Base-by-base conservation (phyloP, 2,329 filamentous ascomycete genomes). In the Ambrosiella xylebori region DNA sequence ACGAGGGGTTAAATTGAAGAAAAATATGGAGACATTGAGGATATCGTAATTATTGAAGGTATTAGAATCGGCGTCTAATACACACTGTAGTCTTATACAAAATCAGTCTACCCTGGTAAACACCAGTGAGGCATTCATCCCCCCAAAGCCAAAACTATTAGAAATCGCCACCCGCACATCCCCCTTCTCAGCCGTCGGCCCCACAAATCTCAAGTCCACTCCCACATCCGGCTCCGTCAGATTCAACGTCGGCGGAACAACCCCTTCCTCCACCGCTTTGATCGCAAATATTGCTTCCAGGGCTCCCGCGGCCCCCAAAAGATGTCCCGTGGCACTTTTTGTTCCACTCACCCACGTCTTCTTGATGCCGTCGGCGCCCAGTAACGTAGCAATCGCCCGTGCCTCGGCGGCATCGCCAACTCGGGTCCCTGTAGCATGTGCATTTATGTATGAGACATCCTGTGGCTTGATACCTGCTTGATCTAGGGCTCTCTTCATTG, bases 131-230 rank as follows among this genome's bases (percentile, higher is more conserved):
- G 91, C 90, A 71, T 98, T 98, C 1, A 91, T 97, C 13, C 93
- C 93, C 9, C 93, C 93, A 72, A 98, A 98, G 0, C 93, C 93
- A 71, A 98, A 98, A 68, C 91, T 97, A 66, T 98, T 98, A 2
- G 88, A 93, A 59, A 98, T 65, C 4, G 86, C 87, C 19, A 91
- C 84, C 59, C 81, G 73, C 9, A 97, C 80, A 27, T 37, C 54
- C 1, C 74, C 67, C 63, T 80, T 69, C 69, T 96, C 90, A 0
- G 88, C 77, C 51, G 74, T 66, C 3, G 81, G 74, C 0, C 89
- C 80, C 2, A 95, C 82, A 68, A 96, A 91, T 67, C 97, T 96
- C 72, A 91, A 95, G 62, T 82, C 73, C 57, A 87, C 85, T 3
- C 81, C 77, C 1, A 80, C 75, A 49, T 84, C 80, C 5, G 82